phyloP scores from a whole-genome alignment of 257 asterid species.

The Nicotiana undulata region DNA sequence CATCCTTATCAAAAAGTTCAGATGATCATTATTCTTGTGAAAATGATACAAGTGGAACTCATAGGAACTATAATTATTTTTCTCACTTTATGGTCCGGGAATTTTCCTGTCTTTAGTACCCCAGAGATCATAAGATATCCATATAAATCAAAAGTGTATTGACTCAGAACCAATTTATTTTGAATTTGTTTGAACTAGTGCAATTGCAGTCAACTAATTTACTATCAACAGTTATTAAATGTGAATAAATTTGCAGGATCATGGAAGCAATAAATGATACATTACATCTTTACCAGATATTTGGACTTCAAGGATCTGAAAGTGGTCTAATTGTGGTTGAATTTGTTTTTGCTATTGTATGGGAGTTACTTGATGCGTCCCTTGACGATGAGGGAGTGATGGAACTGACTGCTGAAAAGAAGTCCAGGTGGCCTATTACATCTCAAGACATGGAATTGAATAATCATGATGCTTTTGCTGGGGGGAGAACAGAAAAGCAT shows the following conservation, averaged over 20 bases:
- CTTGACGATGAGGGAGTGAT: conserved; percentile 85
- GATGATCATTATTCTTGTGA: not conserved
- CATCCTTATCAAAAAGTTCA: not conserved
- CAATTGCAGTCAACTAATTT: not conserved
- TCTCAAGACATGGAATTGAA: conserved; percentile 78
- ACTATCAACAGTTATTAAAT: conserved; percentile 11
- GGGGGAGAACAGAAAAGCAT: conserved; percentile 50
- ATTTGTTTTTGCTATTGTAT: conserved; percentile 60
- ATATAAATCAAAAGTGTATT: not conserved
- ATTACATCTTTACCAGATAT: conserved; percentile 55
- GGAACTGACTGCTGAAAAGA: conserved; percentile 67
- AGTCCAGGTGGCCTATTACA: conserved; percentile 67
- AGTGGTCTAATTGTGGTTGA: conserved; percentile 68
- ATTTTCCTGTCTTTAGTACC: not conserved
- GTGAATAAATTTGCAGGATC: conserved; percentile 56
- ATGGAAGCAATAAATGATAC: conserved; percentile 70
- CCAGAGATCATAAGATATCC: not conserved
- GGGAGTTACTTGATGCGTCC: conserved; percentile 90
- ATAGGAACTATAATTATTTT: not conserved
- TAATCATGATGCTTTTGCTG: conserved; percentile 48
- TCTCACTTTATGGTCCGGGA: not conserved
- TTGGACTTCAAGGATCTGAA: conserved; percentile 62
- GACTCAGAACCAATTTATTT: not conserved
- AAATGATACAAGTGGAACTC: not conserved
- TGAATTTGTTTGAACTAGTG: not conserved